Conservation (phyloP, 2,329 filamentous ascomycete species). For the Cyanodermella asteris region DNA sequence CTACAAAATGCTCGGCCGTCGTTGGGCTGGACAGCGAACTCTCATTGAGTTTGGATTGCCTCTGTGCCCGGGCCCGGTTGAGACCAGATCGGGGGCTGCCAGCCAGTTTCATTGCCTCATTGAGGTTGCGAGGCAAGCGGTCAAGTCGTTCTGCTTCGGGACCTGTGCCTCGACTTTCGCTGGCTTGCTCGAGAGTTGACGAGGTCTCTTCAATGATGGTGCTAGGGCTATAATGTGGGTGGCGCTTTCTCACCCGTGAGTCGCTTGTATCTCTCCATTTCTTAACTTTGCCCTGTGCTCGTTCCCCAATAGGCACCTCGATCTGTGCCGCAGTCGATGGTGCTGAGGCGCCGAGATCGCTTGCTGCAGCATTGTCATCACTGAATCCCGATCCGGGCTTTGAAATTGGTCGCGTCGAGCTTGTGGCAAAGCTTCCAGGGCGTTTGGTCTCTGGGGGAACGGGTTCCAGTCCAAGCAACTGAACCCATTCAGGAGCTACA, state of each 20-base stretch:
- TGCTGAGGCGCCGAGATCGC: conserved; percentile 16
- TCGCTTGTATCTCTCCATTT: conserved; percentile 23
- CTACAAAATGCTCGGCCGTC: not conserved
- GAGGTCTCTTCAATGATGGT: no score
- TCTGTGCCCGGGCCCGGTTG: conserved; percentile 8
- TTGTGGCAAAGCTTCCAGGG: conserved; percentile 29
- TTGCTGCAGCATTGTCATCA: conserved; percentile 12
- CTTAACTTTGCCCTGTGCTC: conserved; percentile 23
- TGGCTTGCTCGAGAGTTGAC: no score
- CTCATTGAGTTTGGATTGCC: conserved; percentile 4
- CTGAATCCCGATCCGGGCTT: no score
- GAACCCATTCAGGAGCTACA: conserved; percentile 65
- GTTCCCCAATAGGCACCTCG: conserved; percentile 40
- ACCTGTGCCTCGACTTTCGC: no score
- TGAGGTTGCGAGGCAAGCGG: conserved; percentile 7
- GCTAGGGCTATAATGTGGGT: no score
- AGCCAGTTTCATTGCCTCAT: conserved; percentile 8
- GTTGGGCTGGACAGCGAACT: conserved; percentile 6
- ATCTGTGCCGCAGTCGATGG: conserved; percentile 30
- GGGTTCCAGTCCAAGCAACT: conserved; percentile 51
- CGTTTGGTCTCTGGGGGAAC: conserved; percentile 36
- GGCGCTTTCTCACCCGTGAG: no score
- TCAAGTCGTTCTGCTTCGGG: no score
- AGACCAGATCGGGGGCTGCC: conserved; percentile 5
- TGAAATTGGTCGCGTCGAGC: no score